These are phyloP conservation scores for Xylaria sp. DNA, from an alignment of 2,329 filamentous ascomycete species.

Conservation along the genomic window DNA sequence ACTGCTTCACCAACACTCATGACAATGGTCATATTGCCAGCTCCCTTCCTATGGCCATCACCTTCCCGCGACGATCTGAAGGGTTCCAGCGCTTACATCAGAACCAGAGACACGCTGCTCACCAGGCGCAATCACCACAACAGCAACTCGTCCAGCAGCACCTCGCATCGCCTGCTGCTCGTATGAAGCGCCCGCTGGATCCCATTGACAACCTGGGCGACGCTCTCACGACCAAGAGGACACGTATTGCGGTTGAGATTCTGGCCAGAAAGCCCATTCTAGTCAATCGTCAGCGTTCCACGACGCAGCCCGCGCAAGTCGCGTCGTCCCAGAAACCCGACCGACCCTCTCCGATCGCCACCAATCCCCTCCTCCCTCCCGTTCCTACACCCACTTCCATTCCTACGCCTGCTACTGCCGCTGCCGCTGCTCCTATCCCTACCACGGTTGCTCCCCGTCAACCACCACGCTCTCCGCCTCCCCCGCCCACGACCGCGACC, in stretches of 20 bases:
- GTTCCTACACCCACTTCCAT: constrained; percentile 38
- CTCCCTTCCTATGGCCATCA: constrained; percentile 44
- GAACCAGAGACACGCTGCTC: constrained; percentile 36
- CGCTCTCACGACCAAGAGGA: constrained; percentile 60
- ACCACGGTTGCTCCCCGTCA: constrained; percentile 29
- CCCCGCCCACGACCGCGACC: constrained; percentile 31
- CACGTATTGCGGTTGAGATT: constrained; percentile 66
- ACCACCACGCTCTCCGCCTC: constrained; percentile 39
- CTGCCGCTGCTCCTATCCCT: constrained; percentile 19
- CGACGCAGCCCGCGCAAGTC: constrained; percentile 38
- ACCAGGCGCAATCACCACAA: constrained; percentile 23
- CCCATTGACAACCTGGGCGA: constrained; percentile 58
- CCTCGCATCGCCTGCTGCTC: constrained; percentile 46
- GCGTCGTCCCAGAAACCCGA: constrained; percentile 43
- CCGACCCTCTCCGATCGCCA: constrained; percentile 40
- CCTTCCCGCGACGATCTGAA: constrained; percentile 47
- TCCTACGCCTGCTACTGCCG: constrained; percentile 37
- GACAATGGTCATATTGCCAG: constrained; percentile 18
- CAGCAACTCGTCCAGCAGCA: constrained; percentile 20
- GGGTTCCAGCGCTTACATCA: constrained; percentile 42
- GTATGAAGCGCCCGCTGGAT: constrained; percentile 63
- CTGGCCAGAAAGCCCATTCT: constrained; percentile 51
- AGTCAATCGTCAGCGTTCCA: constrained; percentile 43
- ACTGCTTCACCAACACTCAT: constrained; percentile 1
- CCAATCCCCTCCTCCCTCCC: constrained; percentile 38